Conservation (phyloP, 2,329 filamentous ascomycete genomes). For the Scedosporium aurantiacum region DNA sequence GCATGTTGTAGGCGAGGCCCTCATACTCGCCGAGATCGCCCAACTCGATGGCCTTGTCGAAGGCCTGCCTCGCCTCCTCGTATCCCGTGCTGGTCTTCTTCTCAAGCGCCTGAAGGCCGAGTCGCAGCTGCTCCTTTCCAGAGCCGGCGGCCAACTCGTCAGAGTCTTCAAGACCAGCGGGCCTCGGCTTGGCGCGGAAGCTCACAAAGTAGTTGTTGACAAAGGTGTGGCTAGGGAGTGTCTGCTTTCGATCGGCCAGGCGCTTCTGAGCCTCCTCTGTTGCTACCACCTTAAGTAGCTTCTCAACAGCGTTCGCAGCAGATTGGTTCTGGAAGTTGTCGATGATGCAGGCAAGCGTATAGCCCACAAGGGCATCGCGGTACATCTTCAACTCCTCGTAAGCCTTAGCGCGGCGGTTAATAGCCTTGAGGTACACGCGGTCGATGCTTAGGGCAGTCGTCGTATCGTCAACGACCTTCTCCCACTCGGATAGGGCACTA, state of each 20-base stretch:
- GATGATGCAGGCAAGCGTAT: conserved; percentile 98
- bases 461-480: conserved; percentile 93
- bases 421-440: conserved; percentile 90
- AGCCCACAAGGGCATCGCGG: conserved; percentile 91
- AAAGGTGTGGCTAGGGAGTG: conserved; percentile 89
- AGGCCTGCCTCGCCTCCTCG: conserved; percentile 73
- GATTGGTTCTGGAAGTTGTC: conserved; percentile 90
- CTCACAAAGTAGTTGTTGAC: conserved; percentile 98
- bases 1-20: conserved; percentile 90
- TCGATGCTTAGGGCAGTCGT: conserved; percentile 90
- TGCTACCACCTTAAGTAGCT: conserved; percentile 91
- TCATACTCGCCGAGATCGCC: conserved; percentile 72
- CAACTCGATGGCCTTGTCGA: conserved; percentile 78
- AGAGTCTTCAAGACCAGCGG: conserved; percentile 70
- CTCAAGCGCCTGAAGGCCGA: conserved; percentile 69
- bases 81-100: conserved; percentile 88
- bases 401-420: conserved; percentile 91
- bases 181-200: conserved; percentile 75
- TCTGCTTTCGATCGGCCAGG: conserved; percentile 71
- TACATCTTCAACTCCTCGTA: conserved; percentile 89
- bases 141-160: conserved; percentile 67
- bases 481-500: conserved; percentile 86
- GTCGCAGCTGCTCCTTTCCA: conserved; percentile 75
- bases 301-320: conserved; percentile 81
- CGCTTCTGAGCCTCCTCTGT: conserved; percentile 90